Conservation (phyloP, 2,329 filamentous ascomycete genomes). For the Hirsutella thompsonii region DNA sequence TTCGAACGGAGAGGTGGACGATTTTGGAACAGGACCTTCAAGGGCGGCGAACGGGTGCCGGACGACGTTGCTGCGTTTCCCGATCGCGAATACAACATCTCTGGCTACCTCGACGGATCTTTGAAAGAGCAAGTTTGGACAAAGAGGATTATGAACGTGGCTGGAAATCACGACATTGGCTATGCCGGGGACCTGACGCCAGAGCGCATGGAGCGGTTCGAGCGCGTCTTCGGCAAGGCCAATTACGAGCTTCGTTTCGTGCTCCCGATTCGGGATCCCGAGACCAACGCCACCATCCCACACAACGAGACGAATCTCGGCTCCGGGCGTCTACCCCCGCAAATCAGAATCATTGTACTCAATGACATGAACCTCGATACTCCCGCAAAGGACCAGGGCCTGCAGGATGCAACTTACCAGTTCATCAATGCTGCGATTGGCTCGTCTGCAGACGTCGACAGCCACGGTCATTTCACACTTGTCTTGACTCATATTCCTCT, state of each 20-base stretch:
- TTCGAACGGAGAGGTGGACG: conserved; percentile 60
- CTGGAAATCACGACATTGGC: conserved; percentile 91
- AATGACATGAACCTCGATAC: conserved; percentile 93
- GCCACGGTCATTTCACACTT: conserved; percentile 59
- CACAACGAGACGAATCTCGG: conserved; percentile 28
- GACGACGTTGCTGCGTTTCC: conserved; percentile 39
- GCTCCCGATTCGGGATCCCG: conserved; percentile 32
- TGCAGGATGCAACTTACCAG: conserved; percentile 65
- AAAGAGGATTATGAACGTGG: conserved; percentile 74
- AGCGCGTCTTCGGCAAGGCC: conserved; percentile 69
- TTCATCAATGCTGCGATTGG: conserved; percentile 62
- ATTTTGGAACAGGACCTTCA: conserved; percentile 74
- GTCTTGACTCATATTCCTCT: conserved; percentile 87
- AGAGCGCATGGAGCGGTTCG: conserved; percentile 68
- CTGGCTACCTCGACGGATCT: conserved; percentile 32
- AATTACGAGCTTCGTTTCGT: conserved; percentile 82
- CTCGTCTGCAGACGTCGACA: conserved; percentile 46
- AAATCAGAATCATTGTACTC: conserved; percentile 71
- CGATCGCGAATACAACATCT: conserved; percentile 32
- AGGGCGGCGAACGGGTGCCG: conserved; percentile 50
- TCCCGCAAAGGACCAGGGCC: conserved; percentile 51
- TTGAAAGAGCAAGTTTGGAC: conserved; percentile 47
- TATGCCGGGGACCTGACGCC: conserved; percentile 83
- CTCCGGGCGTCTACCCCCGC: conserved; percentile 41
- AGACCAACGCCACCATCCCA: conserved; percentile 25